Evolutionary conservation across 2,329 filamentous ascomycete species (phyloP), one percentile per base, ranked within the genome.

Genomic region (Beauveria sp.): DNA sequence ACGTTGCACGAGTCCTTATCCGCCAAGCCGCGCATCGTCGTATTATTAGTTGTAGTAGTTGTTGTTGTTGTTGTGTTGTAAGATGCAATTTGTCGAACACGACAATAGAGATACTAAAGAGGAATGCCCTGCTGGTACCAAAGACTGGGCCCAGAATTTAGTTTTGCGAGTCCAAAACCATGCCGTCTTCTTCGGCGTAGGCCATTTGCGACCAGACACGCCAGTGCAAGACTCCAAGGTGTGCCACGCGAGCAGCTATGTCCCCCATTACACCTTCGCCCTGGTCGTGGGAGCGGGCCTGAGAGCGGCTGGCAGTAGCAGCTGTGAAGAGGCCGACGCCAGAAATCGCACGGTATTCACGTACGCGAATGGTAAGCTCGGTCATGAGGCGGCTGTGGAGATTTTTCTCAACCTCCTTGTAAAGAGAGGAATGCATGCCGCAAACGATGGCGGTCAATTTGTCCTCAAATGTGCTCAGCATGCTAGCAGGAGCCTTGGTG

Each of bases 151-250:
- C 22, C 30, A 30, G 20, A 10, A 28, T 3, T 42, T 60, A 54
- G 26, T 7, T 40, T 49, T 54, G 28, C 42, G 58, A 53, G 46
- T 76, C 74, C 59, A 73, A 63, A 30, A 67, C 63, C 69, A 73
- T 72, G 54, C 71, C 72, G 34, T 68, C 63, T 30, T 78, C 79
- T 28, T 73, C 73, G 16, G 75, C 66, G 70, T 96, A 96, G 14
- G 89, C 85, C 58, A 96, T 78, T 2, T 85, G 84, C 1, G 84
- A 83, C 91, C 93, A 98, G 3, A 96, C 88, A 54, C 90, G 84
- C 92, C 93, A 97, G 74, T 97, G 92, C 26, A 98, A 77, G 6
- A 95, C 81, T 16, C 90, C 86, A 50, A 97, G 85, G 70, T 97
- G 93, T 6, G 91, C 88, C 56, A 96, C 80, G 51, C 90, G 86